Base-by-base conservation (phyloP, 441 rosid species). In the Populus hybrid region DNA sequence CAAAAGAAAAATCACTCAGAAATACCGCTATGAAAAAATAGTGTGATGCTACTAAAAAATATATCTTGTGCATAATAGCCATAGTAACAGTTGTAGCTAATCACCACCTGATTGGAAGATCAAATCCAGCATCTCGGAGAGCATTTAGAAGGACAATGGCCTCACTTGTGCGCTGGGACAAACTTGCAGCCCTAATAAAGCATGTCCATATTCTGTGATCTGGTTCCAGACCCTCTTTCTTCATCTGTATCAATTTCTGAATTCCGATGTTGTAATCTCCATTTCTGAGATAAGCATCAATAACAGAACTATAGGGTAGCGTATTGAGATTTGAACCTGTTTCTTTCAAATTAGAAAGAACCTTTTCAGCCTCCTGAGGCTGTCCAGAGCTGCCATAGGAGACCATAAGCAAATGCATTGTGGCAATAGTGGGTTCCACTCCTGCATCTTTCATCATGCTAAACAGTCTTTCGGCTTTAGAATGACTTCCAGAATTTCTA, bases 191-290 rank as follows among this genome's bases (percentile, higher is more conserved):
- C 83, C 97, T 90, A 61, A 92, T 81, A 83, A 95, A 95, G 90
- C 97, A 92, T 68, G 99, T 94, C 99, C 99, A 94, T 86, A 94
- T 88, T 83, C 93, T 89, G 83, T 92, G 95, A 86, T 95, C 98
- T 72, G 94, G 90, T 82, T 91, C 93, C 74, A 92, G 63, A 20
- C 95, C 95, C 72, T 90, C 98, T 79, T 75, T 81, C 85, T 88
- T 86, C 99, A 95, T 91, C 80, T 90, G 89, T 83, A 76, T 70
- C 24, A 95, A 87, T 86, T 88, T 95, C 81, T 90, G 89, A 82
- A 92, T 91, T 75, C 93, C 99, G 74, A 85, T 72, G 28, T 72
- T 78, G 75, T 90, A 90, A 85, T 95, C 97, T 76, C 89, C 88
- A 79, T 87, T 90, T 83, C 84, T 88, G 35, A 91, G 90, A 85